Evolutionary conservation across 345 rosid species (phyloP).

Genomic region (Melastoma malabathricum): DNA sequence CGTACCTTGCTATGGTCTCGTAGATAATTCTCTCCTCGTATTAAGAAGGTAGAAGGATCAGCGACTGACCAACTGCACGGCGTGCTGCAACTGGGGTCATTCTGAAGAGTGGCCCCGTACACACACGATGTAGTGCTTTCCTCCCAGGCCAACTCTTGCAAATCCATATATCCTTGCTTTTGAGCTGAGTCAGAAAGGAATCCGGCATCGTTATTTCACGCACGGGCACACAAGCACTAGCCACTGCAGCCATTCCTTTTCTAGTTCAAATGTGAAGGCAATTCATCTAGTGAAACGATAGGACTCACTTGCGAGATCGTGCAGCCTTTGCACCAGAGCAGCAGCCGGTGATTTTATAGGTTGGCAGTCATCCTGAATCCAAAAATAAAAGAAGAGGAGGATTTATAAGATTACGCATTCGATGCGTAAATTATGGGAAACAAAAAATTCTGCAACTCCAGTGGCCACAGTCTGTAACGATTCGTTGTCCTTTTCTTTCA

Average conservation of each 20-base stretch:
- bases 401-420: too few relatives aligned
- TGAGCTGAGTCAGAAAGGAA: slow-evolving; percentile 33
- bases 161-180: slow-evolving; percentile 60
- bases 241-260: too few relatives aligned
- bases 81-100: slow-evolving; percentile 32
- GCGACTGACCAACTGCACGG: slow-evolving; percentile 68
- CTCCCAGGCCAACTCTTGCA: slow-evolving; percentile 36
- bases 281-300: background rate
- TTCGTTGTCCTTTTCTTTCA: too few relatives aligned
- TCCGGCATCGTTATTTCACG: background rate
- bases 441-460: too few relatives aligned
- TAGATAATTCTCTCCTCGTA: slow-evolving; percentile 68
- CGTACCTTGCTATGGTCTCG: slow-evolving; percentile 58
- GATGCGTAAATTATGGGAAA: too few relatives aligned
- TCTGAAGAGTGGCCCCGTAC: slow-evolving; percentile 66
- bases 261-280: too few relatives aligned
- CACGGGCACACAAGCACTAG: background rate
- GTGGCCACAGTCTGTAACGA: too few relatives aligned
- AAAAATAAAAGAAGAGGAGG: too few relatives aligned
- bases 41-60: slow-evolving; percentile 59
- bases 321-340: slow-evolving; percentile 60
- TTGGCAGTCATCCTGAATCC: slow-evolving; percentile 15
- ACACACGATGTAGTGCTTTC: slow-evolving; percentile 20
- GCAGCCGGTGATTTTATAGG: slow-evolving; percentile 50
- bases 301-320: slow-evolving; percentile 50